Percentiles rank a stretch among this genome's conserved stretches.
These are phyloP conservation scores for Tympanopsis confertula DNA, from an alignment of 2,329 filamentous ascomycete genomes.

Conservation along the genomic window DNA sequence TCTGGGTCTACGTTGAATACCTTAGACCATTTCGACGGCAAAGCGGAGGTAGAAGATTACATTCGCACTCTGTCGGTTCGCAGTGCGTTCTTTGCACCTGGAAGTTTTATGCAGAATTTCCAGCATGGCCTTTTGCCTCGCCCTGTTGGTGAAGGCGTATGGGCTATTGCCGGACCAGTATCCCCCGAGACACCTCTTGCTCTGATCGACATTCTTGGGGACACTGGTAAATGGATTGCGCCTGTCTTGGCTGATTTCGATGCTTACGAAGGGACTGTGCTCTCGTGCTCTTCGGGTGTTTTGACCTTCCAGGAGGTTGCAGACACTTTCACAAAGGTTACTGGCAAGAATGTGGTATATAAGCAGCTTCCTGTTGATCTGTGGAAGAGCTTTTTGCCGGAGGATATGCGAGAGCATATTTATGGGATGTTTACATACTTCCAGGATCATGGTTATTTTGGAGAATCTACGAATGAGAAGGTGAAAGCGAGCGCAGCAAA, in stretches of 20 bases:
- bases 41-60: conserved; percentile 32
- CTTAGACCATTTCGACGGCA: too few relatives aligned
- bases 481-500: too few relatives aligned
- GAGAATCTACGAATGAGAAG: too few relatives aligned
- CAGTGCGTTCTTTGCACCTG: conserved; percentile 34
- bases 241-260: conserved; percentile 14
- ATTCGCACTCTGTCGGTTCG: conserved; percentile 29
- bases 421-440: too few relatives aligned
- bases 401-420: too few relatives aligned
- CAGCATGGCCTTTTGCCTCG: conserved; percentile 10
- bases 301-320: background rate
- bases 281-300: background rate
- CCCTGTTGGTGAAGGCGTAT: conserved; percentile 13
- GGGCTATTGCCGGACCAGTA: conserved; percentile 10
- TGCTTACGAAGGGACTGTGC: background rate
- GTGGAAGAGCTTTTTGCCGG: too few relatives aligned
- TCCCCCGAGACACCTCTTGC: conserved; percentile 16
- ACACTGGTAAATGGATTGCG: conserved; percentile 13
- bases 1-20: too few relatives aligned
- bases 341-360: background rate
- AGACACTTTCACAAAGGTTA: background rate
- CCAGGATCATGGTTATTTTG: too few relatives aligned
- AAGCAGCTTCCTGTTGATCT: too few relatives aligned
- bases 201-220: conserved; percentile 16
- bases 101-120: conserved; percentile 39